These are phyloP conservation scores for Ganoderma boninense DNA, from an alignment of 1,284 basidiomycete species.

Conservation along the genomic window DNA sequence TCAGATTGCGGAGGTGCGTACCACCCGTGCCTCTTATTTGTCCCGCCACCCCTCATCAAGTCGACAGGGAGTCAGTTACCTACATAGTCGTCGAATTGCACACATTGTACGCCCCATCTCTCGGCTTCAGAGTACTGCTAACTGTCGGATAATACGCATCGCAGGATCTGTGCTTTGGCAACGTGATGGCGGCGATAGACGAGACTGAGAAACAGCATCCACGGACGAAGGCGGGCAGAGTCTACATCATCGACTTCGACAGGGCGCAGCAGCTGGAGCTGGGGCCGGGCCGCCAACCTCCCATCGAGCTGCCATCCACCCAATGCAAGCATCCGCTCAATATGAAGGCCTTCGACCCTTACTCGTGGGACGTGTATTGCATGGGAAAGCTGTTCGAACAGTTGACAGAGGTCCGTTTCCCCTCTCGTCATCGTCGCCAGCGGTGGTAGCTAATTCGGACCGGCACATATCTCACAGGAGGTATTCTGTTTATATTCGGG, in stretches of 20 bases:
- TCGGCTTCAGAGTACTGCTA: neutral
- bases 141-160: neutral
- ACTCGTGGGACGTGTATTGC: neutral
- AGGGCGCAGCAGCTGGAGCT: neutral
- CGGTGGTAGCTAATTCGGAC: neutral
- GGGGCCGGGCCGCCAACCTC: no score
- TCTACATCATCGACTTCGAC: slow-evolving; percentile 1
- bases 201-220: neutral
- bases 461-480: neutral
- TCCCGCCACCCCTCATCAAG: neutral
- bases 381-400: no score
- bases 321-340: neutral
- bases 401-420: neutral
- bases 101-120: neutral
- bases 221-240: neutral
- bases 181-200: neutral
- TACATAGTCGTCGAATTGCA: neutral
- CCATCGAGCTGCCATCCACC: neutral
- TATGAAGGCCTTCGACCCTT: neutral
- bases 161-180: neutral
- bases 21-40: neutral
- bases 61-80: neutral
- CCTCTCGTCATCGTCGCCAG: neutral
- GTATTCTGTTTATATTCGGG: neutral
- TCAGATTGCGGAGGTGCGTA: neutral